phyloP scores from a whole-genome alignment of 139 green algal species.

The Chlorella sp. region DNA sequence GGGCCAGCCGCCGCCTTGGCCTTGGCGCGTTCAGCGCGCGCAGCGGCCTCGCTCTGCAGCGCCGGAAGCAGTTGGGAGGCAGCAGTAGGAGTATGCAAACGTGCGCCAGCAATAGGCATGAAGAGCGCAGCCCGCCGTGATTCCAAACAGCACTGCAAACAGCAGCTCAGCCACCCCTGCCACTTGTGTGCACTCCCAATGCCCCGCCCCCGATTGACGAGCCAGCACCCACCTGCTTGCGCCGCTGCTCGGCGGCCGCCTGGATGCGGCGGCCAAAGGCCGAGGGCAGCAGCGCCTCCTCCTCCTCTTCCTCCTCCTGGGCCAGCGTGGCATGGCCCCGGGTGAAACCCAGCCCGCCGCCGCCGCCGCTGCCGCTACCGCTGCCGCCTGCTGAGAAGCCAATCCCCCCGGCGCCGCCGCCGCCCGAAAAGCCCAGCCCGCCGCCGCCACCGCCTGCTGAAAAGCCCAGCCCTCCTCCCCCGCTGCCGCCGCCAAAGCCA shows the following conservation, averaged over 20 bases:
- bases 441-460: slow-evolving; percentile 4
- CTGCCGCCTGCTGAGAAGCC: background rate
- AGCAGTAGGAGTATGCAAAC: too few species aligned
- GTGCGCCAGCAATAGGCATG: too few species aligned
- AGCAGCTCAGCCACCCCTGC: too few species aligned
- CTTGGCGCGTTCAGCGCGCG: background rate
- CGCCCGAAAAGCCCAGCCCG: slow-evolving; percentile 21
- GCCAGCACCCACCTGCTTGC: slow-evolving; percentile 19
- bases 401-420: background rate
- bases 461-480: background rate
- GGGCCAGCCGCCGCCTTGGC: background rate
- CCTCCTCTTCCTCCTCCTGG: slow-evolving; percentile 48
- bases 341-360: slow-evolving; percentile 48
- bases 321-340: slow-evolving; percentile 11
- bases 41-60: slow-evolving; percentile 49
- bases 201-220: too few species aligned
- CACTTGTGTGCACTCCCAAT: too few species aligned
- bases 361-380: background rate
- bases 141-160: too few species aligned
- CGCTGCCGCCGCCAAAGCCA: background rate
- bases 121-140: too few species aligned
- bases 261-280: slow-evolving; percentile 76
- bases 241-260: slow-evolving; percentile 20
- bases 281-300: slow-evolving; percentile 72
- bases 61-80: too few species aligned